Evolutionary conservation across 1,284 basidiomycete genomes (phyloP), one percentile per base, ranked within the genome.

Genomic region (Abortiporus biennis): DNA sequence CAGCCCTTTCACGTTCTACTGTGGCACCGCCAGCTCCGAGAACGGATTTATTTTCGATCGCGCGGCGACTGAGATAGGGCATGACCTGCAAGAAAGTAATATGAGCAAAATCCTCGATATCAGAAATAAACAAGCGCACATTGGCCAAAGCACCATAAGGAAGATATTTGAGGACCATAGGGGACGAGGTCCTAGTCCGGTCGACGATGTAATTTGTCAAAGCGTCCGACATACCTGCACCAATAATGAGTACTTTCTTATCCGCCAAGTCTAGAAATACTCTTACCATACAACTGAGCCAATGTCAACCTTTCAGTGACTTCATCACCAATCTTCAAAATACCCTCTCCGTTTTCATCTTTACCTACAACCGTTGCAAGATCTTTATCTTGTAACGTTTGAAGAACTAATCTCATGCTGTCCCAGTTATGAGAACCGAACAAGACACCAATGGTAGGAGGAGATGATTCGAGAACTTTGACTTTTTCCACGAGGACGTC

Each of bases 351-450:
- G 19, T 53, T 53, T 9, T 51, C 58, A 13, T 56, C 58, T 22
- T 52, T 19, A 4, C 38, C 34, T 23, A 49, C 50, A 20, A 48
- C 47, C 9, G 19, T 50, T 13, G 77, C 88, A 38, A 92, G 61
- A 4, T 80, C 80, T 9, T 66, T 66, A 31, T 61, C 54, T 1
- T 80, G 71, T 40, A 94, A 66, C 49, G 77, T 74, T 12, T 73
- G 68, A 19, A 90, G 57, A 38, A 93, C 72, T 42, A 76, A 57
- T 24, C 74, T 64, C 44, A 76, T 78, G 43, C 81, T 86, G 25
- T 67, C 65, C 70, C 78, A 75, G 57, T 95, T 95, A 56, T 95
- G 92, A 19, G 92, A 91, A 1, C 87, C 92, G 52, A 94, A 93
- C 2, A 93, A 64, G 27, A 91, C 78, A 1, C 77, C 83, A 9